Evolutionary conservation across 768 basidiomycete genomes (phyloP), one percentile per base, ranked within the genome.

Genomic region (Lactarius trivialis): DNA sequence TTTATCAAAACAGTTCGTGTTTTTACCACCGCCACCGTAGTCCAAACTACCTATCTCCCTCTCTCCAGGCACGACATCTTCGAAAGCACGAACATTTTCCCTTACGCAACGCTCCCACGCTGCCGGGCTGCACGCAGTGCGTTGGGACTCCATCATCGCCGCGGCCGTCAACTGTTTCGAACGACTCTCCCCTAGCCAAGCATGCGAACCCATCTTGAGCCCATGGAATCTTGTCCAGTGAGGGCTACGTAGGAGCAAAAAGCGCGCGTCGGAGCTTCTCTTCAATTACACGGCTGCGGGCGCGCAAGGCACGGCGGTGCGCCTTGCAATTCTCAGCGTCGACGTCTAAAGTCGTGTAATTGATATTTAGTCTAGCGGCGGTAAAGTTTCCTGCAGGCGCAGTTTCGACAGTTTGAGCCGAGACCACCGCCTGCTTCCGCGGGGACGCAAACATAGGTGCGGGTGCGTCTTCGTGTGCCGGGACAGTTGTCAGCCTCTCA

Each of bases 271-370:
- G 37, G 30, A 61, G 54, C 41, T 56, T 64, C 26, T 55, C 60
- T 37, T 56, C 60, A 12, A 64, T 56, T 11, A 17, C 37, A 9
- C 60, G 60, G 30, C 63, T 63, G 21, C 58, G 63, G 9, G 37
- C 28, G 7, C 60, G 56, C 34, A 63, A 63, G n/a, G 41, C 61
- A 32, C 56, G 61, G 28, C 51, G 56, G 41, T 48, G 51, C 19
- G n/a, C 45, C 56, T 52, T 41, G 26, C 21, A 17, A 17, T 12
- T 39, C 43, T 58, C 28, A 34, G 2, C 11, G 24, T 54, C 34
- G 14, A 17, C 33, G 15, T 37, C 41, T 34, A 2, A 11, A 28
- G 7, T 21, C 21, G 9, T 21, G 12, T 2, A 28, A 14, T 26
- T 14, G 3, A 19, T 24, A 24, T 60, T 15, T 24, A 15, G 26